A percentile compares a stretch with the other conserved stretches of the same genome.
Evolutionary conservation across 2,329 filamentous ascomycete species (phyloP).

Genomic region (Pestalotiopsis sp.): DNA sequence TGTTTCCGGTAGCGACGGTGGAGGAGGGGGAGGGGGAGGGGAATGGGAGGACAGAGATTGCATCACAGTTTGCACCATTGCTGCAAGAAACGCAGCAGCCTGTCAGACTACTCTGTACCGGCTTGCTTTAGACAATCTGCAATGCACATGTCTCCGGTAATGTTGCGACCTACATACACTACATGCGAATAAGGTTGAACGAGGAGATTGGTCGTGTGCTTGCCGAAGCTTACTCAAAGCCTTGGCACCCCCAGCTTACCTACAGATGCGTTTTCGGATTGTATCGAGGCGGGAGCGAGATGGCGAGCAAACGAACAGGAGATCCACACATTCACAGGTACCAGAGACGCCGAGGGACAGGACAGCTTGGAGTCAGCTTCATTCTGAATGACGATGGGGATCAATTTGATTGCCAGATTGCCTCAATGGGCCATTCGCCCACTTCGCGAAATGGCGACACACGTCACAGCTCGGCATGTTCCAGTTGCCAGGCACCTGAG

Average conservation of each 20-base stretch:
- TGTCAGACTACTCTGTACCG: neutral
- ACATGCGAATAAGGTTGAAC: neutral
- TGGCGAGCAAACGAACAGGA: no score
- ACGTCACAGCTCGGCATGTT: conserved; percentile 10
- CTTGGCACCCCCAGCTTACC: neutral
- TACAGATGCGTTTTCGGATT: neutral
- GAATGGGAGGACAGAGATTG: neutral
- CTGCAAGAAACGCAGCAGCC: neutral
- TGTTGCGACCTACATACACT: no score
- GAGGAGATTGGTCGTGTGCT: neutral
- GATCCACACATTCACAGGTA: no score
- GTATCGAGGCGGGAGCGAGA: no score
- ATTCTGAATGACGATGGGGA: neutral
- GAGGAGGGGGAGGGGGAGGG: neutral
- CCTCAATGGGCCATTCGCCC: neutral
- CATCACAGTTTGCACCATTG: neutral
- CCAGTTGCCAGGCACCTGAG: neutral
- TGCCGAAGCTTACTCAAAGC: neutral
- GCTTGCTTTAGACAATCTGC: neutral
- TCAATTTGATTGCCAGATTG: neutral
- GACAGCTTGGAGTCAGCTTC: neutral
- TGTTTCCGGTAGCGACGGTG: neutral
- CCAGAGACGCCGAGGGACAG: no score
- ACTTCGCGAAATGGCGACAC: neutral
- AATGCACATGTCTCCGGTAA: neutral